Evolutionary conservation across 352 stramenopile species (phyloP), one percentile per base, ranked within the genome.

Genomic region (Paralagenidium karlingii): DNA sequence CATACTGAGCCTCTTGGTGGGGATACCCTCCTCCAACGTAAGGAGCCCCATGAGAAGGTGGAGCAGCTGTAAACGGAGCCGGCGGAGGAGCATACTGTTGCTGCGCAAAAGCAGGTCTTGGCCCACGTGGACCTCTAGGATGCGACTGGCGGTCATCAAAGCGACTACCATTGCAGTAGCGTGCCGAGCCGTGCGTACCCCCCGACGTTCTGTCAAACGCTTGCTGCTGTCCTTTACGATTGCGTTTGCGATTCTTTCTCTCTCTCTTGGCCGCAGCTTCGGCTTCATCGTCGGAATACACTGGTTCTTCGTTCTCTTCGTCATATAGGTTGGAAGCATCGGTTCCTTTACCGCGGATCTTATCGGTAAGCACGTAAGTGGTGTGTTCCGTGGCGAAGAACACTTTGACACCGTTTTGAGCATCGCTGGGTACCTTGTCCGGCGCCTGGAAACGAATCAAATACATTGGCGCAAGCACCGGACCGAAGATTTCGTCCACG

Each of bases 321-420:
- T 92, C 78, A 43, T 79, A 92, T 42, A 89, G 56, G 40, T 92
- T 89, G 32, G 78, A 92, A 8, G 78, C 78, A 39, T 92, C 78
- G 10, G 78, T 82, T 20, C 78, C 78, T 38, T 89, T 92, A 50
- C 82, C 64, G 41, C 73, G 73, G 37, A 88, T 82, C 1, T 70
- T 54, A 28, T 84, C 73, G 0, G 75, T 69, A 19, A 78, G 49
- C 42, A 92, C 78, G 49, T 87, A 89, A 31, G 68, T 86, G 33
- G 70, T 76, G 55, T 89, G 70, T 27, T 92, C 60, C 0, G 75
- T 88, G 9, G 69, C 70, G 41, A 63, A 86, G 49, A 65, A 89
- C 7, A 92, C 70, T 2, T 46, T 34, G 12, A 49, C 51, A 40
- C 68, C 60, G 11, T 76, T 36, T 9, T 46, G 31, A 0, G 64